Base-by-base conservation (phyloP, 2,329 filamentous ascomycete species). In the Aureobasidium leucospermi region DNA sequence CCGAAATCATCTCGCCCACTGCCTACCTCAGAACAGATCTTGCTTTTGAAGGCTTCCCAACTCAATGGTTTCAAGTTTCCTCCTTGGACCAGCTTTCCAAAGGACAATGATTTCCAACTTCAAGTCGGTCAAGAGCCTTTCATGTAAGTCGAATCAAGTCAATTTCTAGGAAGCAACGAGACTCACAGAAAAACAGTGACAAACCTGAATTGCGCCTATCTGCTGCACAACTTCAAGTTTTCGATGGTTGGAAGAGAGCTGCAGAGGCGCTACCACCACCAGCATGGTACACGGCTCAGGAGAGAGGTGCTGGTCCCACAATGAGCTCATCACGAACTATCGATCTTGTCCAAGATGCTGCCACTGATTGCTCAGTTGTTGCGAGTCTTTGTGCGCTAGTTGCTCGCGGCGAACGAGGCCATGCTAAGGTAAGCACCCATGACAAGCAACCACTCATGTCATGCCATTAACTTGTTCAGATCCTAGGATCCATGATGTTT, bases 291-390 rank as follows among this genome's bases (percentile, higher is more conserved):
- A 65, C 69, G 1, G 64, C 64, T 4, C 65, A 68, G 34, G 66
- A 68, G 34, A 62, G 61, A 31, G 64, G 68, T 11, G 63, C 70
- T 4, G 72, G 71, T 3, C 79, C 78, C 13, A 75, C 82, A 10
- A 89, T 89, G 84, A 73, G 75, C 48, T 77, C 81, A 15, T 73
- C 75, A 6, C 74, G 79, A 8, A 79, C 82, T 13, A 85, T 89
- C 62, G 93, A 99, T 72, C 81, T 99, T 7, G 91, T 96, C 2
- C 94, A 99, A 73, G 94, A 99, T 73, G 85, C 96, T 61, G 92
- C 93, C 5, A 95, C 93, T 0, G 94, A 99, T 71, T 99, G 94
- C 70, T 97, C 94, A 1, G 93, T 99, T 3, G 93, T 99, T 31
- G 94, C 94, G 15, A 96, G 94, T 70, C 80, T 99, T 6, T 96